Evolutionary conservation across 768 basidiomycete species (phyloP), one percentile per base, ranked within the genome.

Genomic region (Lentinula sp.): DNA sequence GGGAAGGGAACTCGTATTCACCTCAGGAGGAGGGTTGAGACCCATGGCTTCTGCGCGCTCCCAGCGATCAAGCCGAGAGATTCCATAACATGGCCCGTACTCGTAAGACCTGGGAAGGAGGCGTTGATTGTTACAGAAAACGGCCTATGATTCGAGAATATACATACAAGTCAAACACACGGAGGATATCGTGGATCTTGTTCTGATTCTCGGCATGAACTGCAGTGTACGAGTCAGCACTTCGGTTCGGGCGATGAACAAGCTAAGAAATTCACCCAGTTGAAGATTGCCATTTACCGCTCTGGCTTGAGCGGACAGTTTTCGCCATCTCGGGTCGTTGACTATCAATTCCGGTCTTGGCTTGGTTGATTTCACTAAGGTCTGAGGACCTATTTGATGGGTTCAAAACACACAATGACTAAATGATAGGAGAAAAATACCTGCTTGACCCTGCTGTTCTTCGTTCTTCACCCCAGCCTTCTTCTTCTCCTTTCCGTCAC

Each of bases 61-160:
- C 93, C 94, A 98, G 42, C 95, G 79, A 63, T 95, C 85, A 13
- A 96, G 73, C 33, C 95, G 85, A n/a, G 85, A 82, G 58, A 92
- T 80, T 0, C 91, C 90, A 20, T 87, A 75, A 64, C 87, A 91
- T 2, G 91, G 92, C 0, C 92, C 93, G 68, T 86, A 95, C 64
- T 91, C 85, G 60, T 87, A 88, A 1, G 86, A 83, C 69, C 90
- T 91, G 52, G 8, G 28, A 13, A 60, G 49, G 60, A 69, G 51
- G 64, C 50, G 20, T 60, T 48, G 18, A 37, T 42, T 20, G 37
- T 23, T 52, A 5, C 53, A 16, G 18, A 7, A 50, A 62, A 23
- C 48, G 12, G 57, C 35, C 16, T 32, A 49, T 32, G 60, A 41
- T n/a, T n/a, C 18, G 45, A 6, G 32, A 28, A 43, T 45, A 57